A percentile compares a stretch with the other conserved stretches of the same genome.
Conservation (phyloP, 805 yeast species). For the Naumovozyma dairenensis region DNA sequence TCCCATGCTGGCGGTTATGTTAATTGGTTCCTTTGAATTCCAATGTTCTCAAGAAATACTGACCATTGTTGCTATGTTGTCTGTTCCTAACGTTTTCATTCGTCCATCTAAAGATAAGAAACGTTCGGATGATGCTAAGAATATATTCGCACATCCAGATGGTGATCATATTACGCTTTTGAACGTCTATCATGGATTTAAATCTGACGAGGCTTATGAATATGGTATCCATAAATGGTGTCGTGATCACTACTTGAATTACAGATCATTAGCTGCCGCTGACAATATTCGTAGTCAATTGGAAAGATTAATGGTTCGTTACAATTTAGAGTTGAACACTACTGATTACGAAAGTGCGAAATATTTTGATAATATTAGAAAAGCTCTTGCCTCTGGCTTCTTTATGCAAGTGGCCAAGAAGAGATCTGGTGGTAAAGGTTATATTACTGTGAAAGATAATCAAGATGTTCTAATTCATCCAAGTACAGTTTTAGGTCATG, state of each 20-base stretch:
- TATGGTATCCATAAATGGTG: slow-evolving; percentile 77
- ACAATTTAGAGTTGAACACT: slow-evolving; percentile 62
- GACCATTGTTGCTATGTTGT: slow-evolving; percentile 78
- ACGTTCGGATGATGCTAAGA: slow-evolving; percentile 85
- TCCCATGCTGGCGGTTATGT: slow-evolving; percentile 89
- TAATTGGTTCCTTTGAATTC: slow-evolving; percentile 79
- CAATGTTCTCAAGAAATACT: slow-evolving; percentile 82
- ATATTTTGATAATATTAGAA: slow-evolving; percentile 71
- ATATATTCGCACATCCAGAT: slow-evolving; percentile 80
- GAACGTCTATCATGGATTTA: slow-evolving; percentile 79
- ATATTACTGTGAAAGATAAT: slow-evolving; percentile 85
- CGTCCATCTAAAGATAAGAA: slow-evolving; percentile 83
- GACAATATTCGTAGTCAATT: slow-evolving; percentile 79
- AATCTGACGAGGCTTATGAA: slow-evolving; percentile 59
- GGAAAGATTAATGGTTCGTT: slow-evolving; percentile 69
- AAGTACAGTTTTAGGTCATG: slow-evolving; percentile 78
- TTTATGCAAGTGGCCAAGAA: slow-evolving; percentile 98
- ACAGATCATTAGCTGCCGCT: slow-evolving; percentile 79
- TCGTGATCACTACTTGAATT: slow-evolving; percentile 76
- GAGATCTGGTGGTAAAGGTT: slow-evolving; percentile 71
- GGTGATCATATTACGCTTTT: slow-evolving; percentile 91
- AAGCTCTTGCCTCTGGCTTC: slow-evolving; percentile 84
- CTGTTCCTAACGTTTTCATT: slow-evolving; percentile 90
- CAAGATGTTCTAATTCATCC: slow-evolving; percentile 95
- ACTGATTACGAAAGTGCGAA: slow-evolving; percentile 56